Percentiles rank a stretch among this genome's conserved stretches.
These are phyloP conservation scores for Diaporthe citri DNA, from an alignment of 2,329 filamentous ascomycete species.

Conservation along the genomic window DNA sequence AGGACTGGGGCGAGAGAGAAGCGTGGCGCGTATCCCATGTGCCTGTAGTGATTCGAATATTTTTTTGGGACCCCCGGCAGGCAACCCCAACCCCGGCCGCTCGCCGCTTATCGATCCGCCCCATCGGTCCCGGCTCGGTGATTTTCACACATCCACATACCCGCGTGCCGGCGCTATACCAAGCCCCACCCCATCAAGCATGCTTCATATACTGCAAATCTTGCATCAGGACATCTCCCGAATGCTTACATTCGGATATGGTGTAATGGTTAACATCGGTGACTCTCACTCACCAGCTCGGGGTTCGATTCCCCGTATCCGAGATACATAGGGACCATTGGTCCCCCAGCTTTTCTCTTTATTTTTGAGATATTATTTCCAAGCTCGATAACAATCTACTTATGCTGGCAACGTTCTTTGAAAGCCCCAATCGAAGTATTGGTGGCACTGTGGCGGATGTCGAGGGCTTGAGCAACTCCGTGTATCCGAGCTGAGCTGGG, in stretches of 20 bases:
- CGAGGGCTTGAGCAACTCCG: too few relatives aligned
- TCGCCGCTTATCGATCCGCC: background rate
- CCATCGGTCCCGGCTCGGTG: constrained; percentile 4
- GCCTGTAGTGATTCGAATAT: constrained; percentile 24
- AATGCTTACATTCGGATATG: constrained; percentile 37
- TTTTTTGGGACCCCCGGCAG: constrained; percentile 41
- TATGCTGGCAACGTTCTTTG: too few relatives aligned
- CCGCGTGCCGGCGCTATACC: background rate
- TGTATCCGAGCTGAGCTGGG: too few relatives aligned
- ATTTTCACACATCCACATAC: background rate
- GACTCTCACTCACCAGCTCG: constrained; percentile 39
- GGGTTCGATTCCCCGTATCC: constrained; percentile 40
- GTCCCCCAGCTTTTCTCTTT: too few relatives aligned
- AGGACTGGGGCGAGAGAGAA: constrained; percentile 39
- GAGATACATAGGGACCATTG: too few relatives aligned
- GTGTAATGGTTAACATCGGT: constrained; percentile 39
- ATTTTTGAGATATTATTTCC: too few relatives aligned
- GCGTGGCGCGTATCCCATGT: constrained; percentile 31
- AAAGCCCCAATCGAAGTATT: too few relatives aligned
- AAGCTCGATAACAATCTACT: too few relatives aligned
- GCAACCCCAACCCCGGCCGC: constrained; percentile 14
- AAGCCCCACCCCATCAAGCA: rapidly evolving
- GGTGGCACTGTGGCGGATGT: too few relatives aligned
- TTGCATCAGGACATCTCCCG: background rate
- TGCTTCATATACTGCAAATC: background rate